phyloP scores from a whole-genome alignment of 495 filamentous ascomycete species.

The Oidiodendron maius region DNA sequence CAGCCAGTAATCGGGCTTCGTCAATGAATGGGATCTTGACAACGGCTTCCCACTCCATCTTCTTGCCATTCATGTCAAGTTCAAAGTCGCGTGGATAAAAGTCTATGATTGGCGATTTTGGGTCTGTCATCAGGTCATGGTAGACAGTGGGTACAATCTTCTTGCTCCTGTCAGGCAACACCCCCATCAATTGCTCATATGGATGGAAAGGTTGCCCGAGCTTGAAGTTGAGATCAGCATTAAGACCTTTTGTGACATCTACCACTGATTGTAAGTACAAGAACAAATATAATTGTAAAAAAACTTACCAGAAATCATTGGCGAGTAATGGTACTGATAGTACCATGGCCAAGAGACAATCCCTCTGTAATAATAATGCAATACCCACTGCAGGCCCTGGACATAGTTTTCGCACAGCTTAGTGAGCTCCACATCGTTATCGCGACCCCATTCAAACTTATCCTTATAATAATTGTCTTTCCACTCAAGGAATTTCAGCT shows the following conservation, averaged over 20 bases:
- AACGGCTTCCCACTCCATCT: constrained; percentile 99
- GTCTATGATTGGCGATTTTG: constrained; percentile 91
- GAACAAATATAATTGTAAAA: constrained; percentile 9
- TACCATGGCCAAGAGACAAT: constrained; percentile 99
- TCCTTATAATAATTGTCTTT: constrained; percentile 84
- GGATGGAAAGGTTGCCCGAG: constrained; percentile 92
- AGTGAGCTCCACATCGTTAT: constrained; percentile 74
- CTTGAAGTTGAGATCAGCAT: constrained; percentile 84
- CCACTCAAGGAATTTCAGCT: constrained; percentile 83
- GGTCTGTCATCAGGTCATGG: constrained; percentile 85
- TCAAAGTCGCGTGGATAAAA: constrained; percentile 98
- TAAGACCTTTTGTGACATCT: constrained; percentile 85
- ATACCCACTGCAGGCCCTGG: constrained; percentile 95
- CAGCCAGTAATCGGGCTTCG: constrained; percentile 72
- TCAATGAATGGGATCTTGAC: constrained; percentile 99
- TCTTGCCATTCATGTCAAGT: constrained; percentile 99
- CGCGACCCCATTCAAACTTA: constrained; percentile 89
- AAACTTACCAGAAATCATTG: constrained; percentile 80
- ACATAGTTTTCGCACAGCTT: constrained; percentile 94
- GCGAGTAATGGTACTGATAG: constrained; percentile 93
- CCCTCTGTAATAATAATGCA: constrained; percentile 96
- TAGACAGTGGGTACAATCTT: constrained; percentile 87
- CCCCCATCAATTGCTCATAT: constrained; percentile 97
- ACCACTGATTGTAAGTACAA: constrained; percentile 10
- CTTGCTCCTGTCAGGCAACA: constrained; percentile 94